Evolutionary conservation across 2,329 filamentous ascomycete genomes (phyloP), one percentile per base, ranked within the genome.

Genomic region (Aschersonia sp.): DNA sequence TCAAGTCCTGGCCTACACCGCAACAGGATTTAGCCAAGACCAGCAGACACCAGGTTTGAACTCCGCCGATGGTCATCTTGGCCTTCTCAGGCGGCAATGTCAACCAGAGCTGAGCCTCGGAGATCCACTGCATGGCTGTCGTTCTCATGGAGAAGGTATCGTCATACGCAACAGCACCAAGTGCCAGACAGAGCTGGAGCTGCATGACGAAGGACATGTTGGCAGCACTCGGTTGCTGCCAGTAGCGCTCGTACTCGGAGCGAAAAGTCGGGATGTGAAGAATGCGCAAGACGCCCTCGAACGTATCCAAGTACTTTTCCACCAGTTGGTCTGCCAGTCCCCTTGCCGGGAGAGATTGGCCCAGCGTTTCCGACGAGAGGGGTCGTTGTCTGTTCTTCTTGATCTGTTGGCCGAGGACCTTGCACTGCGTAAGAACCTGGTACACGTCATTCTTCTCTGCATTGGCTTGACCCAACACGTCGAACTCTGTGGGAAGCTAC

Each of bases 221-320:
- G 2, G 65, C 61, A 0, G 61, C 59, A 28, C 59, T 53, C 0
- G 68, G 65, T 12, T 66, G 64, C 32, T 65, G 59, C 72, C 72
- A 77, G 56, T 72, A 74, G 3, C 58, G 55, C 7, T 67, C 64
- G 53, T 80, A 82, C 32, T 78, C 72, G 9, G 64, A 63, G 43
- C 67, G 63, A 51, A 83, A 82, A 0, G 70, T 72, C 0, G 78
- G 77, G 1, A 75, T 57, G 56, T 83, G 74, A 6, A 83, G 50
- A 30, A 83, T 67, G 3, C 79, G 70, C 51, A 75, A 69, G 12
- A 75, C 70, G 1, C 73, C 71, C 54, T 82, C 77, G 42, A 76
- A 70, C 0, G 72, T 73, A 45, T 74, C 64, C 20, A 83, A 61
- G 61, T 80, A 80, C 31, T 64, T 59, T 6, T 72, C 64, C 12